Evolutionary conservation across 768 basidiomycete species (phyloP), one percentile per base, ranked within the genome.

Genomic region (Xanthoconium purpureum): DNA sequence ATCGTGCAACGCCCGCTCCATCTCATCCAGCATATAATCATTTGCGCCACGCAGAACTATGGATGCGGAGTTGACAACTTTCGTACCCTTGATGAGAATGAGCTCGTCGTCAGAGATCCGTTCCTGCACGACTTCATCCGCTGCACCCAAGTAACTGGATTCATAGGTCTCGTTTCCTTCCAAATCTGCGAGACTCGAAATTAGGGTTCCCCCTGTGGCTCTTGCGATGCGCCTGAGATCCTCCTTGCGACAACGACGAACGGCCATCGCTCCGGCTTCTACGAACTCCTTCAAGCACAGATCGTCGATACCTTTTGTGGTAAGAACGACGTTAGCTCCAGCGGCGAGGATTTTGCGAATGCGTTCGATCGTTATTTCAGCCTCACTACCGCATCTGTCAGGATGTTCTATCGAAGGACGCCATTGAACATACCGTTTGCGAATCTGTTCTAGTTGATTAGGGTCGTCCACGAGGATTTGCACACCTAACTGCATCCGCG

Each of bases 131-230:
- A 98, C 97, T 74, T 98, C 97, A 17, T 98, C 96, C 5, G 96
- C 96, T 46, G 75, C 78, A n/a, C 96, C 96, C 40, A 99, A 79
- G 71, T 85, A 89, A 71, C 84, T 86, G 28, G 94, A 78, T 71
- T 99, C 97, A 66, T 95, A 98, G 0, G 95, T 94, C 72, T 99
- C 97, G 49, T 99, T 96, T 42, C 97, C 96, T 60, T 99, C 96
- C 12, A 99, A 80, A 73, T 98, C 97, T 10, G 94, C 96, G 53
- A 98, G 79, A 68, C 89, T 93, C 11, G 91, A 91, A 52, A 98
- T 84, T 39, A 98, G 79, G 28, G 91, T 92, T 10, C 94, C 97
- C 28, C 97, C 97, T 0, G 95, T 98, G 10, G 97, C 96, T 72
- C 89, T 96, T 29, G 97, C 97, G 63, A 98, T 98, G 49, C 97